A percentile compares a stretch with the other conserved stretches of the same genome.
phyloP scores from a whole-genome alignment of 2,329 filamentous ascomycete genomes.

The Talaromyces sp. region DNA sequence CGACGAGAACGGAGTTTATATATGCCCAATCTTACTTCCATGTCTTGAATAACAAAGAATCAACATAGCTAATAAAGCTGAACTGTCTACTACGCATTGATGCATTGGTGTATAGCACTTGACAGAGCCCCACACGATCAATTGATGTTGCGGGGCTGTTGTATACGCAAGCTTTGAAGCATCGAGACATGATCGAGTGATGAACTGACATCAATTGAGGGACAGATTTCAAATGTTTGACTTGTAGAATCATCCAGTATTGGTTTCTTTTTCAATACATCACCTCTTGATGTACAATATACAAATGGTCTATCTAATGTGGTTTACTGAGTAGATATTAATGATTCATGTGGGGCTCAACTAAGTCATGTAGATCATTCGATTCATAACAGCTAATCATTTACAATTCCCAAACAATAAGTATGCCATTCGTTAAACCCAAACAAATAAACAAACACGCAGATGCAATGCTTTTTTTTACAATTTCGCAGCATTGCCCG shows the following conservation, averaged over 20 bases:
- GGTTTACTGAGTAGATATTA: no score
- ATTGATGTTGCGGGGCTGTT: neutral
- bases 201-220: no score
- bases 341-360: neutral
- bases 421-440: neutral
- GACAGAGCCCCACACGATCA: neutral
- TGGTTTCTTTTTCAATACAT: no score
- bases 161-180: no score
- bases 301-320: no score
- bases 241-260: no score
- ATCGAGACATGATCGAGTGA: no score
- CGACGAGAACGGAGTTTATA: neutral
- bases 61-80: neutral
- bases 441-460: neutral
- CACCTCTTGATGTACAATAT: neutral
- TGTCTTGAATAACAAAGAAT: neutral
- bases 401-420: neutral
- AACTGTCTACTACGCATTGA: neutral
- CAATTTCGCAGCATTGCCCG: conserved; percentile 63
- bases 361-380: neutral
- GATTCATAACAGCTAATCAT: neutral
- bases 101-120: neutral
- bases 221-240: no score
- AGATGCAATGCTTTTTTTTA: conserved; percentile 29
- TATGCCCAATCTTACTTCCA: neutral